phyloP scores from a whole-genome alignment of 2,329 filamentous ascomycete genomes.

The Ampelomyces quisqualis region DNA sequence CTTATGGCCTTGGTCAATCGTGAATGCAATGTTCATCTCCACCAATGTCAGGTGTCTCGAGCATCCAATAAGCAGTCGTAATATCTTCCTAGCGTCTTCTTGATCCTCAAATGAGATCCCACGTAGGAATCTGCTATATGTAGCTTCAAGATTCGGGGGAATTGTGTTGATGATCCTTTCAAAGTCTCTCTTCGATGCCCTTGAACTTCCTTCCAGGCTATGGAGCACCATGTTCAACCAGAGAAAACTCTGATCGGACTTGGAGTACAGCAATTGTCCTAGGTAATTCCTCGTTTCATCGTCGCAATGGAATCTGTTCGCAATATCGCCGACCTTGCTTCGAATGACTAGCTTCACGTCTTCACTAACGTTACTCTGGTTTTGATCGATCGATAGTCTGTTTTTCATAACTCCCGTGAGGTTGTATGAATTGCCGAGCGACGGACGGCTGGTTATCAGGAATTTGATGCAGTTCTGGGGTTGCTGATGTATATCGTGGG shows the following conservation, averaged over 20 bases:
- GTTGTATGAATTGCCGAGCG: slow-evolving; percentile 6
- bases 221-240: slow-evolving; percentile 44
- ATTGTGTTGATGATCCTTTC: slow-evolving; percentile 34
- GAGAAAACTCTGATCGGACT: slow-evolving; percentile 43
- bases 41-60: slow-evolving; percentile 36
- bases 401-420: slow-evolving; percentile 8
- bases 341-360: slow-evolving; percentile 41
- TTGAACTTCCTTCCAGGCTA: slow-evolving; percentile 33
- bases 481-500: slow-evolving; percentile 4
- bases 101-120: slow-evolving; percentile 27
- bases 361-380: slow-evolving; percentile 17
- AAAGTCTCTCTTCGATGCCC: slow-evolving; percentile 17
- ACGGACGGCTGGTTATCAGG: slow-evolving; percentile 37
- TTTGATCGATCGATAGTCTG: slow-evolving; percentile 27
- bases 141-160: slow-evolving; percentile 32
- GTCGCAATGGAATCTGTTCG: slow-evolving; percentile 22
- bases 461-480: slow-evolving; percentile 35
- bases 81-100: slow-evolving; percentile 27
- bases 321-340: slow-evolving; percentile 36
- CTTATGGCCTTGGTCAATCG: slow-evolving; percentile 22
- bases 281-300: slow-evolving; percentile 30
- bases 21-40: slow-evolving; percentile 42
- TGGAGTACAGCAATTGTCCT: slow-evolving; percentile 31
- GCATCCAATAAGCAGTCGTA: slow-evolving; percentile 40
- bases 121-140: slow-evolving; percentile 36